These are phyloP conservation scores for Fraxinus quadrangulata DNA, from an alignment of 257 asterid species.

Conservation along the genomic window DNA sequence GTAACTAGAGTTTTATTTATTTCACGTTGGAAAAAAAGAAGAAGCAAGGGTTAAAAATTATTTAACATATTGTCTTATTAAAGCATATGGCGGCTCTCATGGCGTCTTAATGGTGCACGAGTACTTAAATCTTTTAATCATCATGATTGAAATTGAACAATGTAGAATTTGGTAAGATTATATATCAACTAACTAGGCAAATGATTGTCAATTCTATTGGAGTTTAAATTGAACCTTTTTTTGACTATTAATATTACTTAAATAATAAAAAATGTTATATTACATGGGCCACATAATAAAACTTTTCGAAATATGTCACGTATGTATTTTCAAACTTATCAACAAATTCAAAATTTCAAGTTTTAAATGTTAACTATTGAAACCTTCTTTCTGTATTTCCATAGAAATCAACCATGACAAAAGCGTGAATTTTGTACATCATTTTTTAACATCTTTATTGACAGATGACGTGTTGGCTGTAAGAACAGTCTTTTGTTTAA, in stretches of 20 bases:
- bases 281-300: background rate
- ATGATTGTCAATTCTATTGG: background rate
- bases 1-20: background rate
- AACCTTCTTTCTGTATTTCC: background rate
- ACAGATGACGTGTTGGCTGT: too few species aligned
- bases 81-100: background rate
- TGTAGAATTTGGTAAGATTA: background rate
- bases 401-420: background rate
- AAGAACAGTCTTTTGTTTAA: too few species aligned
- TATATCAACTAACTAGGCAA: background rate
- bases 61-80: background rate
- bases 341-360: background rate
- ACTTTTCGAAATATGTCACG: background rate
- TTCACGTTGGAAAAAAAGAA: background rate
- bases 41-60: background rate
- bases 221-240: background rate
- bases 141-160: background rate
- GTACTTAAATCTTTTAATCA: background rate
- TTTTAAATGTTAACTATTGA: background rate
- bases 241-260: background rate
- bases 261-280: background rate
- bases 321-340: background rate
- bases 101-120: background rate
- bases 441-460: too few species aligned
- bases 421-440: too few species aligned